These are phyloP conservation scores for Alternaria gaisen DNA, from an alignment of 2,329 filamentous ascomycete species.

Conservation along the genomic window DNA sequence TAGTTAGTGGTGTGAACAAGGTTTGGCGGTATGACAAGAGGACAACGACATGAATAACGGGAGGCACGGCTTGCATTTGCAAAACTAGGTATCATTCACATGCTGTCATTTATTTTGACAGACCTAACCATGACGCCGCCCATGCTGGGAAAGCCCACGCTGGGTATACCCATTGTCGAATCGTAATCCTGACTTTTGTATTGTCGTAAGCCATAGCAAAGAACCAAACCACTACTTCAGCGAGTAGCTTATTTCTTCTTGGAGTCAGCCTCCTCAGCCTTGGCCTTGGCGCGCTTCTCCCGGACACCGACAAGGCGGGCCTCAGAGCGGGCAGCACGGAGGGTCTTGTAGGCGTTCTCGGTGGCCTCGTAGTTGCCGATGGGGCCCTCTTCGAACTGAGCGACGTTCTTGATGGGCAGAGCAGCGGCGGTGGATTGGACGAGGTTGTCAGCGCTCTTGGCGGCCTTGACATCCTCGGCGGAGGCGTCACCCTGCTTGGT, in stretches of 20 bases:
- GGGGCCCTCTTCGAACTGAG: conserved; percentile 82
- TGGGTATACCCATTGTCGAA: conserved; percentile 43
- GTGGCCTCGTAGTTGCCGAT: conserved; percentile 74
- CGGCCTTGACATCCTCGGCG: conserved; percentile 81
- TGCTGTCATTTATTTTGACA: conserved; percentile 42
- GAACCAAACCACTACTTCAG: conserved; percentile 29
- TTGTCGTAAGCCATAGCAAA: conserved; percentile 41
- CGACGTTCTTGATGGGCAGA: conserved; percentile 76
- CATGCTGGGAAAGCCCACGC: conserved; percentile 47
- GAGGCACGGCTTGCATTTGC: conserved; percentile 45
- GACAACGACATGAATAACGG: conserved; percentile 10
- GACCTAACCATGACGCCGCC: conserved; percentile 51
- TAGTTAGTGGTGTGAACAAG: no score
- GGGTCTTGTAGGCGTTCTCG: conserved; percentile 85
- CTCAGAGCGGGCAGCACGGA: conserved; percentile 85
- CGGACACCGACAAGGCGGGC: conserved; percentile 81
- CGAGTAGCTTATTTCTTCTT: conserved; percentile 77
- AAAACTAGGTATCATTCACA: conserved; percentile 52
- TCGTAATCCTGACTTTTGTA: conserved; percentile 44
- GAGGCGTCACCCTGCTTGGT: conserved; percentile 91
- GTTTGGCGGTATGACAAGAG: neutral
- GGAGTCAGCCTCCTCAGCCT: conserved; percentile 78
- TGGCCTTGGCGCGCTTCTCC: conserved; percentile 93
- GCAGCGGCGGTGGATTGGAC: conserved; percentile 63
- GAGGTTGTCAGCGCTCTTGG: conserved; percentile 64